phyloP scores from a whole-genome alignment of 1,284 basidiomycete species.

The Erythrobasidium hasegawianum region DNA sequence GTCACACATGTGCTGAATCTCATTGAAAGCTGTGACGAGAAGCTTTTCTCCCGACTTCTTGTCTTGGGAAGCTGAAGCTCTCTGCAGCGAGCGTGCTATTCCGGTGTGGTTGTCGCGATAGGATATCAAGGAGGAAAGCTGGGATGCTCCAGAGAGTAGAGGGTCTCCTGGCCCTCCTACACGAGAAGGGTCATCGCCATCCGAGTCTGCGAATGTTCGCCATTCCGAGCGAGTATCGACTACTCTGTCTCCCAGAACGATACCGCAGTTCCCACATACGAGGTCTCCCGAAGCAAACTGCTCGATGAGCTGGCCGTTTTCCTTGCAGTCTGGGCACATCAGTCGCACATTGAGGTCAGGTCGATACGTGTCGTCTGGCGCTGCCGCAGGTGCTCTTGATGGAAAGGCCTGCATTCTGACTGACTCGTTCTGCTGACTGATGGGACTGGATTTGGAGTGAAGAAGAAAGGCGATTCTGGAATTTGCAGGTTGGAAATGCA shows the following conservation, averaged over 20 bases:
- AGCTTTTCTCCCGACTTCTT: slow-evolving; percentile 73
- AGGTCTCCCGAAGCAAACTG: slow-evolving; percentile 97
- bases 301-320: slow-evolving; percentile 89
- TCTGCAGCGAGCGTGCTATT: slow-evolving; percentile 84
- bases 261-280: slow-evolving; percentile 92
- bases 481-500: too few species aligned
- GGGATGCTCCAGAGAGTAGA: slow-evolving; percentile 82
- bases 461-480: too few species aligned
- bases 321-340: slow-evolving; percentile 90
- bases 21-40: slow-evolving; percentile 79
- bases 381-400: slow-evolving; percentile 8
- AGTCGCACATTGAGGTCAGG: slow-evolving; percentile 65
- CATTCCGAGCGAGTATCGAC: slow-evolving; percentile 97
- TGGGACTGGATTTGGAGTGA: too few species aligned
- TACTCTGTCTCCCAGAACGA: slow-evolving; percentile 82
- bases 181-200: slow-evolving; percentile 97
- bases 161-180: slow-evolving; percentile 95
- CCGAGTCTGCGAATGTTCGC: slow-evolving; percentile 96
- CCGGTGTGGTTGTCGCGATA: slow-evolving; percentile 92
- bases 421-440: too few species aligned
- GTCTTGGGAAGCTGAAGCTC: slow-evolving; percentile 73
- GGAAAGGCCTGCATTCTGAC: slow-evolving; percentile 30
- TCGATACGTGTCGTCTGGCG: slow-evolving; percentile 15
- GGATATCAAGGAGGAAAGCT: slow-evolving; percentile 89
- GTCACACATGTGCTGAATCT: slow-evolving; percentile 89